A percentile compares a stretch with the other conserved stretches of the same genome.
Conservation (phyloP, 371 early-diverging fungal genomes). For the Quaeritorhiza haematococci region DNA sequence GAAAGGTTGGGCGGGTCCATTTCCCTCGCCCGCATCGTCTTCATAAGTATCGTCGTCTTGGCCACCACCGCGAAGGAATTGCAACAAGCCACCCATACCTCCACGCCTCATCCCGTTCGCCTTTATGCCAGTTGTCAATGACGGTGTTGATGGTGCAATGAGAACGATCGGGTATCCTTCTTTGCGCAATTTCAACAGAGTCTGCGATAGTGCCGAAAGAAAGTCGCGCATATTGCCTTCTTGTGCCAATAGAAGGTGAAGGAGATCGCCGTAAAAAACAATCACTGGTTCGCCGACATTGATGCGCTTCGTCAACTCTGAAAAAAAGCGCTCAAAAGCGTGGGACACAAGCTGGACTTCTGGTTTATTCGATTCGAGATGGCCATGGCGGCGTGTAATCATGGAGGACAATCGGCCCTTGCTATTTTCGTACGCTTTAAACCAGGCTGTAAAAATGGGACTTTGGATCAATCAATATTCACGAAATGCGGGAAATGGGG, state of each 20-base stretch:
- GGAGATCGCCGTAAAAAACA: constrained; percentile 4
- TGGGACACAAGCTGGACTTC: constrained; percentile 11
- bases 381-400: neutral
- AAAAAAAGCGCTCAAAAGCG: constrained; percentile 9
- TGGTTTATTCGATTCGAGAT: neutral
- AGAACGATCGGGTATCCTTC: neutral
- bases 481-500: too few relatives aligned
- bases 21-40: neutral
- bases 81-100: neutral
- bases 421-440: constrained; percentile 1
- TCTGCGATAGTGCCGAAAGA: neutral
- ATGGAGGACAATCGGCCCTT: constrained; percentile 2
- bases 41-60: neutral
- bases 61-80: neutral
- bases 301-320: neutral
- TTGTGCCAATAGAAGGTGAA: neutral
- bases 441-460: neutral
- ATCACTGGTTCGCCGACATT: neutral
- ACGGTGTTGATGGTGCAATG: neutral
- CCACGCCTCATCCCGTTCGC: constrained; percentile 2
- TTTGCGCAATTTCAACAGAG: neutral
- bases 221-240: neutral
- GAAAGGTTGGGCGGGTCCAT: neutral
- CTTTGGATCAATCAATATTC: too few relatives aligned
- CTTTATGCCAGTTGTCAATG: neutral